phyloP scores from a whole-genome alignment of 179 eudicot genomes.

The Drosera spatulata region DNA sequence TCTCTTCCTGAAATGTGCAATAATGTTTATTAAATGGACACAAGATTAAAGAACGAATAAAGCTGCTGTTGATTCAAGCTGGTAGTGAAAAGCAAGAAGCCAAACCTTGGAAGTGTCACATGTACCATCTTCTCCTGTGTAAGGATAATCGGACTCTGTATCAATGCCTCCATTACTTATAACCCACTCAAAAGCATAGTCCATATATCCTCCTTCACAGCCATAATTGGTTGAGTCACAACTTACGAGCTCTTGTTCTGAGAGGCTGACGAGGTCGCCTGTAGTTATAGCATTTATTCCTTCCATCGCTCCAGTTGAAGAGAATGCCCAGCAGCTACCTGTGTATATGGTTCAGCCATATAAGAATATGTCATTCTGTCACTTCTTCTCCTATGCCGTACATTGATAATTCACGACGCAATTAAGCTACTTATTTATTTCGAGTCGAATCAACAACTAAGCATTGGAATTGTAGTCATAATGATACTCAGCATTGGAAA shows the following conservation, averaged over 20 bases:
- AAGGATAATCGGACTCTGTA: constrained; percentile 43
- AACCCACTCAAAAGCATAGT: constrained; percentile 59
- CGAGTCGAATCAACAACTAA: too few relatives aligned
- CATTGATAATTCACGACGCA: too few relatives aligned
- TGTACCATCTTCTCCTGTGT: constrained; percentile 30
- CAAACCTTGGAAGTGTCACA: constrained; percentile 38
- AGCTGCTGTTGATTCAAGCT: neutral
- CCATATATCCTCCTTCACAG: constrained; percentile 57
- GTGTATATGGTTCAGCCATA: neutral
- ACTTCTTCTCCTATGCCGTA: too few relatives aligned
- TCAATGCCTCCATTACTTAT: constrained; percentile 47
- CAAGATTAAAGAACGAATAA: neutral
- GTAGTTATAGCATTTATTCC: constrained; percentile 40
- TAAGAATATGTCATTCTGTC: too few relatives aligned
- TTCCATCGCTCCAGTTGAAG: constrained; percentile 53
- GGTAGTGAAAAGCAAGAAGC: neutral
- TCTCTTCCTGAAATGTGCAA: constrained; percentile 22
- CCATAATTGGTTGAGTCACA: constrained; percentile 43
- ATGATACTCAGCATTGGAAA: too few relatives aligned
- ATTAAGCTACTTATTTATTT: too few relatives aligned
- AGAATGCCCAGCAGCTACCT: constrained; percentile 67
- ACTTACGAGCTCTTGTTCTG: constrained; percentile 49
- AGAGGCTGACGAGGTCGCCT: constrained; percentile 45
- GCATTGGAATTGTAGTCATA: too few relatives aligned
- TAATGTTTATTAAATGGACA: neutral